phyloP scores from a whole-genome alignment of 208 protist genomes.

The Acanthamoeba royreba region DNA sequence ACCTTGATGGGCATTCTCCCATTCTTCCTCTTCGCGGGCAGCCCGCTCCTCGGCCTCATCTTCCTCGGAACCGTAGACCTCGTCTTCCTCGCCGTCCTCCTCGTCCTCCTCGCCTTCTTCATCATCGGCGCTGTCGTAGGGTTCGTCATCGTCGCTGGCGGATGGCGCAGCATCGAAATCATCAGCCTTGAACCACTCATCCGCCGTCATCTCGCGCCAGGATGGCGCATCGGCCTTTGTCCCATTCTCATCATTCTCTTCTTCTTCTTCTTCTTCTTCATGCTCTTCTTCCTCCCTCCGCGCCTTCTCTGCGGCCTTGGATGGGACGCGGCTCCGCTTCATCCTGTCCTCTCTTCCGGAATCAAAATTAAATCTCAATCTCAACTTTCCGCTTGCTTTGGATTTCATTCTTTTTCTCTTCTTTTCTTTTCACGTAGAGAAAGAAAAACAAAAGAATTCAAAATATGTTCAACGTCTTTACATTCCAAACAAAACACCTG shows the following conservation, averaged over 20 bases:
- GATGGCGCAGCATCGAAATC: not conserved
- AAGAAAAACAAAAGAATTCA: too few species aligned
- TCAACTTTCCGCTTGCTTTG: not conserved
- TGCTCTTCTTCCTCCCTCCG: not conserved
- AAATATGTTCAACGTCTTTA: too few species aligned
- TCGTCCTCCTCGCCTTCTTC: not conserved
- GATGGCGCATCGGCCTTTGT: not conserved
- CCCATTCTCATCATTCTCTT: not conserved
- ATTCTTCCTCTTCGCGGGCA: constrained; percentile 11
- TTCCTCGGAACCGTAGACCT: not conserved
- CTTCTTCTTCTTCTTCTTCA: not conserved
- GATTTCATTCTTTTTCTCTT: not conserved
- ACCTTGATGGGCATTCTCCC: not conserved
- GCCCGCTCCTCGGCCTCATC: not conserved
- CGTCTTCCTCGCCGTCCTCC: not conserved
- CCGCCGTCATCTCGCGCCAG: not conserved
- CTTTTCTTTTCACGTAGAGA: not conserved
- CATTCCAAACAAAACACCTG: too few species aligned
- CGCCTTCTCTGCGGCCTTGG: not conserved
- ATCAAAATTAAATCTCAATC: not conserved
- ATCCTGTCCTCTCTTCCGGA: not conserved
- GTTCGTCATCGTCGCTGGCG: not conserved
- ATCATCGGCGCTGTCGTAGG: not conserved
- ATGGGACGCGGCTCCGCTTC: not conserved
- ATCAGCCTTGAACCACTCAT: constrained; percentile 20